A percentile compares a stretch with the other conserved stretches of the same genome.
phyloP scores from a whole-genome alignment of 2,329 filamentous ascomycete species.

The Trichoderma oligosporum region DNA sequence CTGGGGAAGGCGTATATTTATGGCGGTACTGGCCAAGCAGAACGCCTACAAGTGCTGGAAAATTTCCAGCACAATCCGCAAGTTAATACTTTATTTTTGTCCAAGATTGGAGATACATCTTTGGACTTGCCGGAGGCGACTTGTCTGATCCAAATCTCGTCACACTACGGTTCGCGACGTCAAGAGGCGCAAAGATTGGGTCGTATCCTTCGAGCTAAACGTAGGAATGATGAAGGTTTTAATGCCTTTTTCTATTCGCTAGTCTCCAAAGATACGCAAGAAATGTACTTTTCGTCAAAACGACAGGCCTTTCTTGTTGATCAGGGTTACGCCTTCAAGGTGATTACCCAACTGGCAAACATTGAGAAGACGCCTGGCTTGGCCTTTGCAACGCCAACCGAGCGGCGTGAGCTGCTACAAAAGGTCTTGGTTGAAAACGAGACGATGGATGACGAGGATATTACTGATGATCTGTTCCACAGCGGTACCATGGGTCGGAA shows the following conservation, averaged over 20 bases:
- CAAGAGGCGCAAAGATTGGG: slow-evolving; percentile 94
- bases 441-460: slow-evolving; percentile 66
- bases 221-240: slow-evolving; percentile 95
- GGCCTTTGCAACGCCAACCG: slow-evolving; percentile 72
- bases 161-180: slow-evolving; percentile 92
- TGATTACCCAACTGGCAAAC: slow-evolving; percentile 91
- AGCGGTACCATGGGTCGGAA: slow-evolving; percentile 45
- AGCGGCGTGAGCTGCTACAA: slow-evolving; percentile 80
- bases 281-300: slow-evolving; percentile 98
- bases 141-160: slow-evolving; percentile 94
- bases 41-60: slow-evolving; percentile 81
- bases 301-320: slow-evolving; percentile 96
- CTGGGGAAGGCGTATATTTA: slow-evolving; percentile 87
- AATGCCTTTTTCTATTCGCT: slow-evolving; percentile 99
- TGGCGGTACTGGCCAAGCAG: slow-evolving; percentile 78
- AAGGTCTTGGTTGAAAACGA: slow-evolving; percentile 89
- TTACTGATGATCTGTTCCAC: slow-evolving; percentile 44
- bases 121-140: slow-evolving; percentile 95
- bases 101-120: slow-evolving; percentile 98
- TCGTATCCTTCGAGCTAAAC: slow-evolving; percentile 89
- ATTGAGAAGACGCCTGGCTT: slow-evolving; percentile 80
- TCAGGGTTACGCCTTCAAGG: slow-evolving; percentile 97
- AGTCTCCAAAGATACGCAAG: slow-evolving; percentile 93
- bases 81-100: slow-evolving; percentile 90
- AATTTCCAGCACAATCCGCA: slow-evolving; percentile 92